Conservation (phyloP, 139 green algal species). For the Zygnema cylindricum region DNA sequence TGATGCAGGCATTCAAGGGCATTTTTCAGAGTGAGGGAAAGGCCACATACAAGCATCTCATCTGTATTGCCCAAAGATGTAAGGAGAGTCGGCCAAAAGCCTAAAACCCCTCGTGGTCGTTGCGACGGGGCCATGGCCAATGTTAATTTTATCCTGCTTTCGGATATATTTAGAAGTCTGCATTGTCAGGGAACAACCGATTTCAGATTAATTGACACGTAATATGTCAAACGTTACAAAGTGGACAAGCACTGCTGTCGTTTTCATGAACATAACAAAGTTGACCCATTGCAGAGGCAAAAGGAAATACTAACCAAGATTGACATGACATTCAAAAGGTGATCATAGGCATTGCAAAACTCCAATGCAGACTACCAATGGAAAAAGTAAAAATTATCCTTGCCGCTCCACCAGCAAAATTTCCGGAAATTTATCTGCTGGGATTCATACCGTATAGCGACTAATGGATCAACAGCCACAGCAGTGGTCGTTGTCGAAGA, state of each 20-base stretch:
- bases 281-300: no score
- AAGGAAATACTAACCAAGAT: no score
- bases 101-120: conserved; percentile 40
- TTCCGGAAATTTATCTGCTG: background rate
- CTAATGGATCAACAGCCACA: conserved; percentile 45
- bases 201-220: no score
- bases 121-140: conserved; percentile 49
- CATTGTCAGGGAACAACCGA: no score
- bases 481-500: background rate
- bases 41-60: conserved; percentile 38
- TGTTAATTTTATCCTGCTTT: conserved; percentile 37
- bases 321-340: no score
- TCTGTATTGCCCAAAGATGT: conserved; percentile 58
- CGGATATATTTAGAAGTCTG: conserved; percentile 49
- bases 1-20: background rate
- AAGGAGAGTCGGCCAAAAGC: conserved; percentile 47
- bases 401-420: no score
- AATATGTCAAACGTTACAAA: no score
- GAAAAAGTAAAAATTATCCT: no score
- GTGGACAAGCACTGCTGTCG: no score
- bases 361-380: no score
- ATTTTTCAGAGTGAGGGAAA: background rate
- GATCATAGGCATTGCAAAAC: no score
- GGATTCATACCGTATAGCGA: conserved; percentile 24
- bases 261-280: no score